phyloP scores from a whole-genome alignment of 2,329 filamentous ascomycete species.

The Ambrosiella beaveri region DNA sequence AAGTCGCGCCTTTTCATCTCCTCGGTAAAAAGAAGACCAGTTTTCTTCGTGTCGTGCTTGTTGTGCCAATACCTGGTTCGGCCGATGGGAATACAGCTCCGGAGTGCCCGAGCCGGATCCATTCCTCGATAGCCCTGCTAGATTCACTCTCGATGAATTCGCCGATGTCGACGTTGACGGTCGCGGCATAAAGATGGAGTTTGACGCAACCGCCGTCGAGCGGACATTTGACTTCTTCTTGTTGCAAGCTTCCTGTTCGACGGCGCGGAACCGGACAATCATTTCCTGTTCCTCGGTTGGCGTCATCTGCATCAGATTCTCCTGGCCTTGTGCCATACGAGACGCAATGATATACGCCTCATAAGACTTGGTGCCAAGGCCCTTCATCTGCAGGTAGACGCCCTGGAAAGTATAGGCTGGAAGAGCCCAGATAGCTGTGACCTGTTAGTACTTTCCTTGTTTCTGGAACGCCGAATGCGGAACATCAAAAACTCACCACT shows the following conservation, averaged over 20 bases:
- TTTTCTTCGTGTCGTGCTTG: background rate
- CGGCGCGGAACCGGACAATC: background rate
- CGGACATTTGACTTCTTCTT: background rate
- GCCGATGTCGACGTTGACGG: background rate
- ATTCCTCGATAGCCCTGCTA: background rate
- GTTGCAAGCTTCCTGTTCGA: slow-evolving; percentile 3
- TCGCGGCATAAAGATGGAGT: background rate
- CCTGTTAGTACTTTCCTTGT: background rate
- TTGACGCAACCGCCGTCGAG: background rate
- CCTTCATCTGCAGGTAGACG: slow-evolving; percentile 59
- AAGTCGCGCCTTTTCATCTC: background rate
- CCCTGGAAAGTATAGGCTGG: slow-evolving; percentile 75
- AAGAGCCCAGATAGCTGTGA: slow-evolving; percentile 12
- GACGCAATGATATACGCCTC: slow-evolving; percentile 67
- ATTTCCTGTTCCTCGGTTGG: slow-evolving; percentile 46
- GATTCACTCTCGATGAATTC: background rate
- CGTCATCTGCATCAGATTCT: slow-evolving; percentile 39
- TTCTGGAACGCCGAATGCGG: background rate
- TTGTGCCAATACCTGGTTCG: background rate
- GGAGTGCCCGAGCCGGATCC: background rate
- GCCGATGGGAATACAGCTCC: background rate
- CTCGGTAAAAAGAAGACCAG: slow-evolving; percentile 1
- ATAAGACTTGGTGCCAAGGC: slow-evolving; percentile 50
- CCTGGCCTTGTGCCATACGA: slow-evolving; percentile 56
- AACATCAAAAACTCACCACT: slow-evolving; percentile 33